phyloP scores from a whole-genome alignment of 495 filamentous ascomycete species.

The Xylaria flabelliformis region DNA sequence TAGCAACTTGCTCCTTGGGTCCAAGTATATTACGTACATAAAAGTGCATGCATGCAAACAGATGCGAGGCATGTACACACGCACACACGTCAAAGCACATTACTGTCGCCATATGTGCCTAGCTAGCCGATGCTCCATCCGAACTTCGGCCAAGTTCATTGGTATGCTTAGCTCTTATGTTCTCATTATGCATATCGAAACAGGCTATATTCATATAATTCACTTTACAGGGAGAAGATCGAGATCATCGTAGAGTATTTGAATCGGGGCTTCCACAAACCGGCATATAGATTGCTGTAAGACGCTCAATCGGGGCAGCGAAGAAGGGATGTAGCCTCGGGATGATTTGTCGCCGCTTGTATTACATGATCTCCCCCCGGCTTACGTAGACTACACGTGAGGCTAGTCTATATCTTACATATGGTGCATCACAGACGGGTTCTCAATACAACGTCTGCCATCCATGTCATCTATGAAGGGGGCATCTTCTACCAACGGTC shows the following conservation, averaged over 20 bases:
- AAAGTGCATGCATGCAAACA: conserved; percentile 15
- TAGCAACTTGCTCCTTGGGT: conserved; percentile 1
- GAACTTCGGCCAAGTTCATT: conserved; percentile 9
- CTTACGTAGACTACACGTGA: conserved; percentile 12
- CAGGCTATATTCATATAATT: conserved; percentile 22
- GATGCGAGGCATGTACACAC: conserved; percentile 6
- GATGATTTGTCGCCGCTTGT: neutral
- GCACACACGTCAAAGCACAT: neutral
- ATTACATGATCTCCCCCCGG: neutral
- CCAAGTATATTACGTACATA: conserved; percentile 14
- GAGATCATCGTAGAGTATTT: conserved; percentile 10
- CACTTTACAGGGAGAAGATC: conserved; percentile 5
- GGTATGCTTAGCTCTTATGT: neutral
- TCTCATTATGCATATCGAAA: neutral
- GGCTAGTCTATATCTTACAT: conserved; percentile 15
- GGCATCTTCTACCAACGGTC: neutral
- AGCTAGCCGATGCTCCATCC: conserved; percentile 18
- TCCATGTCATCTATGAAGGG: neutral
- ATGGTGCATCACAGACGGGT: conserved; percentile 2
- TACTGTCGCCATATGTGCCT: conserved; percentile 1
- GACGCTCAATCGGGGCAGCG: conserved; percentile 9
- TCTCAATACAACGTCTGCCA: conserved; percentile 9
- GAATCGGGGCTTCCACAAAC: neutral
- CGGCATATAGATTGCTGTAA: conserved; percentile 21
- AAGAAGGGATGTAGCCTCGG: conserved; percentile 1